Evolutionary conservation across 257 asterid genomes (phyloP).

Genomic region (Solanum medicagineum): DNA sequence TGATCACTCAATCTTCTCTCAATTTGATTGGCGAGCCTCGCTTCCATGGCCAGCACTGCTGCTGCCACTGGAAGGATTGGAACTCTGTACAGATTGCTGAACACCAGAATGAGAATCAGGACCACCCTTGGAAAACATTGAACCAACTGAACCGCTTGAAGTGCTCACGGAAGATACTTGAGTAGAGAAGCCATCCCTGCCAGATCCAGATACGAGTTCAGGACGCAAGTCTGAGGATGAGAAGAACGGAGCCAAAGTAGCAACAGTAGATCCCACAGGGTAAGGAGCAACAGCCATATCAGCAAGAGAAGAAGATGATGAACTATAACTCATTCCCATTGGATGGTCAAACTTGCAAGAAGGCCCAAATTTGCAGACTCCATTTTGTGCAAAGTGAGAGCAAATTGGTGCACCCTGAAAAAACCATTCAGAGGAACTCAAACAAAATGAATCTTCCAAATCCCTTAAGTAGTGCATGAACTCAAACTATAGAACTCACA

Average conservation of each 20-base stretch:
- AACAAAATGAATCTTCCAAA: background rate
- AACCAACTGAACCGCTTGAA: constrained; percentile 26
- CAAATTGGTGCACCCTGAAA: constrained; percentile 70
- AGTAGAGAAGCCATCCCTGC: constrained; percentile 12
- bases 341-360: constrained; percentile 89
- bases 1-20: constrained; percentile 9
- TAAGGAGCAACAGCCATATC: constrained; percentile 93
- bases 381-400: constrained; percentile 75
- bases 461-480: background rate
- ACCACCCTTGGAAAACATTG: constrained; percentile 35
- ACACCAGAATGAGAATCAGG: constrained; percentile 21
- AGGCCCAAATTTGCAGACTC: constrained; percentile 85
- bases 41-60: constrained; percentile 22
- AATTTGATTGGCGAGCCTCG: constrained; percentile 45
- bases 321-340: constrained; percentile 66
- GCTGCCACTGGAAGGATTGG: constrained; percentile 16
- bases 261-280: constrained; percentile 66
- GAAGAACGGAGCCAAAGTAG: constrained; percentile 53
- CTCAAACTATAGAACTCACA: background rate
- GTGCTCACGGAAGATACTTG: constrained; percentile 17
- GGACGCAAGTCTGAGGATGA: constrained; percentile 32
- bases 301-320: constrained; percentile 81
- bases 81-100: constrained; percentile 32
- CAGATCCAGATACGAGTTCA: constrained; percentile 18
- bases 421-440: background rate